phyloP scores from a whole-genome alignment of 495 filamentous ascomycete genomes.

The Xylaria telfairii region DNA sequence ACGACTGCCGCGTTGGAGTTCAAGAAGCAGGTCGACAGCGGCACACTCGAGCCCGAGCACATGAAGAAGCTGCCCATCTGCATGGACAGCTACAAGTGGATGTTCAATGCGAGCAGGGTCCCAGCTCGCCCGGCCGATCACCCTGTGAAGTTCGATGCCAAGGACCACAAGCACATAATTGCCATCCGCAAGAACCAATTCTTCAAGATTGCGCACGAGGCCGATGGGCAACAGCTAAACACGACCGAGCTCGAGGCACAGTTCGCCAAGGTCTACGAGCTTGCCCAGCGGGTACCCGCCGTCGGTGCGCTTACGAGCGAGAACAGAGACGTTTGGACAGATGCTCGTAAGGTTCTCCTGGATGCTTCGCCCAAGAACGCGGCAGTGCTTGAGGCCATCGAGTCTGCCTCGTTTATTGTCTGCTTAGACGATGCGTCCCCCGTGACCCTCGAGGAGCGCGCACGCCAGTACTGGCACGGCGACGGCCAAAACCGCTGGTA shows the following conservation, averaged over 20 bases:
- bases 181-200: slow-evolving; percentile 95
- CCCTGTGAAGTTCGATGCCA: slow-evolving; percentile 77
- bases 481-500: slow-evolving; percentile 96
- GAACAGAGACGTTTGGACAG: slow-evolving; percentile 92
- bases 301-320: slow-evolving; percentile 88
- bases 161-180: slow-evolving; percentile 82
- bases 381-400: slow-evolving; percentile 76
- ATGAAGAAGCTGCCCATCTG: slow-evolving; percentile 95
- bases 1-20: slow-evolving; percentile 86
- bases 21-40: slow-evolving; percentile 86
- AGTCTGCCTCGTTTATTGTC: slow-evolving; percentile 89
- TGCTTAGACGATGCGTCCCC: slow-evolving; percentile 94
- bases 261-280: slow-evolving; percentile 84
- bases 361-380: slow-evolving; percentile 77
- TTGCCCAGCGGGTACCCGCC: slow-evolving; percentile 68
- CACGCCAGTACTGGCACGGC: slow-evolving; percentile 97
- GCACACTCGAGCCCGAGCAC: slow-evolving; percentile 93
- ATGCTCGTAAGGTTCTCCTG: slow-evolving; percentile 79
- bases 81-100: slow-evolving; percentile 97
- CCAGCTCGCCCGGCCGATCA: slow-evolving; percentile 83
- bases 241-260: slow-evolving; percentile 86
- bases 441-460: slow-evolving; percentile 93
- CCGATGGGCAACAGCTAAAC: slow-evolving; percentile 82
- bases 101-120: slow-evolving; percentile 95
- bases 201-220: slow-evolving; percentile 81